phyloP scores from a whole-genome alignment of 2,329 filamentous ascomycete genomes.

The Sarocladium oryzae region DNA sequence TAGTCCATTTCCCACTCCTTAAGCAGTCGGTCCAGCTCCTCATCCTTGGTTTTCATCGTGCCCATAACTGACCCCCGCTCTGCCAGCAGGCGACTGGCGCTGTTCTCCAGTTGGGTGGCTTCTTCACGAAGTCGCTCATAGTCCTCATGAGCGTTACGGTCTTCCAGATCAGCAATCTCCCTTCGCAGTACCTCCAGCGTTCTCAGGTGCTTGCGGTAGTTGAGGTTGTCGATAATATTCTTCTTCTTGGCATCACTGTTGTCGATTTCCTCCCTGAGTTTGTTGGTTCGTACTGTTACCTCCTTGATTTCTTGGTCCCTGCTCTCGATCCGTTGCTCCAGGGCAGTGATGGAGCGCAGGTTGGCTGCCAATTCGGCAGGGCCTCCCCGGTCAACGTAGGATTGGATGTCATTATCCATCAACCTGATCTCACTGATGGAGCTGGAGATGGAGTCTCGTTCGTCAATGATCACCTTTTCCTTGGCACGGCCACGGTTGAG shows the following conservation, averaged over 20 bases:
- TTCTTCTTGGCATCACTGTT: constrained; percentile 79
- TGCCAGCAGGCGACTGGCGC: constrained; percentile 63
- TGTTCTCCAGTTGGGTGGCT: constrained; percentile 58
- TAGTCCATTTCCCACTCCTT: constrained; percentile 82
- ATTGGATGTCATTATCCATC: constrained; percentile 69
- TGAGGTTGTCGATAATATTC: constrained; percentile 82
- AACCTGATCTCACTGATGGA: constrained; percentile 72
- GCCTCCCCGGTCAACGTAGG: constrained; percentile 72
- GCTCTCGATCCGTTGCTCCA: constrained; percentile 57
- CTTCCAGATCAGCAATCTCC: constrained; percentile 70
- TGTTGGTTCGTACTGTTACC: constrained; percentile 67
- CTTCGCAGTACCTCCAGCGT: constrained; percentile 59
- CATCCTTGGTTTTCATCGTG: constrained; percentile 51
- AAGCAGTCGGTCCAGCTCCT: constrained; percentile 66
- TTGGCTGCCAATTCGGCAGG: constrained; percentile 63
- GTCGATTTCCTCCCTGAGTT: constrained; percentile 67
- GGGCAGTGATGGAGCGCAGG: constrained; percentile 58
- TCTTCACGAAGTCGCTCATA: constrained; percentile 68
- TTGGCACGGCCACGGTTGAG: constrained; percentile 63
- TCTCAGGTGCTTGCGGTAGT: constrained; percentile 69
- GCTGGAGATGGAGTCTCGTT: constrained; percentile 64
- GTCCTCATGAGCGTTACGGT: constrained; percentile 76
- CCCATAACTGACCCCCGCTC: constrained; percentile 70
- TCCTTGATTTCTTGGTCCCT: constrained; percentile 56
- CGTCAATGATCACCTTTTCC: constrained; percentile 65